Percentiles rank a stretch among this genome's conserved stretches.
Evolutionary conservation across 164 flowering plant genomes (phyloP).

Genomic region (Umbellularia californica): DNA sequence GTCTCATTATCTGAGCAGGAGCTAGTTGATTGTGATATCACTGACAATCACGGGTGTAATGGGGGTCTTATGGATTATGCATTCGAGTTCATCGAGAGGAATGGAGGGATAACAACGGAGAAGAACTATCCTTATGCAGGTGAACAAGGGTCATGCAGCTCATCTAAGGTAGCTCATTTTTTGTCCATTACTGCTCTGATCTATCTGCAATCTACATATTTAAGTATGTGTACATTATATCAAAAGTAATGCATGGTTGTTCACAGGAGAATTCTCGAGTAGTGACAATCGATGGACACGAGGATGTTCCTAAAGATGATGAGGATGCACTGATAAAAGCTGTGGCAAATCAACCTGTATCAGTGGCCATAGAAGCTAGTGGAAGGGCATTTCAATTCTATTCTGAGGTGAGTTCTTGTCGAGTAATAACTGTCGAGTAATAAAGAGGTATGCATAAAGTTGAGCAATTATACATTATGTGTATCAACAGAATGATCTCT

Average conservation of each 20-base stretch:
- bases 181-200: neutral
- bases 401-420: constrained; percentile 46
- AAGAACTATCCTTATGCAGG: constrained; percentile 66
- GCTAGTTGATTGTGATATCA: constrained; percentile 74
- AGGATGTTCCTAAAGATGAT: constrained; percentile 56
- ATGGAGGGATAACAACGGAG: constrained; percentile 71
- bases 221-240: neutral
- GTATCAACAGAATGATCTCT: neutral
- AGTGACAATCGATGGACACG: constrained; percentile 72
- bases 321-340: constrained; percentile 74
- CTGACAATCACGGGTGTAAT: constrained; percentile 64
- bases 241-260: neutral
- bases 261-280: constrained; percentile 44
- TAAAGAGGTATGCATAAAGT: neutral
- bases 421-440: neutral
- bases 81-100: constrained; percentile 57
- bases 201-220: neutral
- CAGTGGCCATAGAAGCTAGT: constrained; percentile 87
- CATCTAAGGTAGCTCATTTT: constrained; percentile 32
- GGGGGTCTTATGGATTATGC: constrained; percentile 88
- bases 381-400: constrained; percentile 70
- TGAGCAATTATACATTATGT: neutral
- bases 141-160: constrained; percentile 49
- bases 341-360: constrained; percentile 64
- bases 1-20: constrained; percentile 82